Conservation (phyloP, 2,329 filamentous ascomycete genomes). For the Penicillium janthinellum region DNA sequence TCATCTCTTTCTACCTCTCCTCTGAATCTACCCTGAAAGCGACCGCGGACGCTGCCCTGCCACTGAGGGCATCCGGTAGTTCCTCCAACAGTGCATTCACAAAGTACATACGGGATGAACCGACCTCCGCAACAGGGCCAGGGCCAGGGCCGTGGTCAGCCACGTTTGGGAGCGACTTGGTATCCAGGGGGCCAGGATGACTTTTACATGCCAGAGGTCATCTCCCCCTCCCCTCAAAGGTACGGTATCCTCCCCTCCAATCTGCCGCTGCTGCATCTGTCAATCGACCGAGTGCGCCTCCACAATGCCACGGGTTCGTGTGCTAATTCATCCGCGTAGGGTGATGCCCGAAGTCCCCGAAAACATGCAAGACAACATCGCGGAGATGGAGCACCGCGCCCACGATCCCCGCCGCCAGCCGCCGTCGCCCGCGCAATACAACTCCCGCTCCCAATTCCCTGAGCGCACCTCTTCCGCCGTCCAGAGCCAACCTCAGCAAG, state of each 20-base stretch:
- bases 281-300: not conserved
- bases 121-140: constrained; percentile 19
- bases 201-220: constrained; percentile 69
- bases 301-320: constrained; percentile 24
- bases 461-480: constrained; percentile 41
- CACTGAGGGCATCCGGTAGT: constrained; percentile 5
- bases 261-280: not conserved
- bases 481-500: constrained; percentile 33
- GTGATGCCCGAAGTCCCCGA: constrained; percentile 94
- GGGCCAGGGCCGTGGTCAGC: constrained; percentile 38
- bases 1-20: not conserved
- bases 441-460: constrained; percentile 34
- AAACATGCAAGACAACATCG: constrained; percentile 93
- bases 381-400: constrained; percentile 84
- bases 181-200: constrained; percentile 68
- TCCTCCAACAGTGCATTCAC: not conserved
- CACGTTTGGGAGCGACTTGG: constrained; percentile 62
- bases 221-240: constrained; percentile 72
- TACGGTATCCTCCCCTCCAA: constrained; percentile 36
- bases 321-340: constrained; percentile 52
- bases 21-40: not conserved
- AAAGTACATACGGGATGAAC: constrained; percentile 33
- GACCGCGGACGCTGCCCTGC: constrained; percentile 7
- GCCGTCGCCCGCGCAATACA: constrained; percentile 31
- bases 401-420: constrained; percentile 49